Percentiles rank a stretch among this genome's conserved stretches.
These are phyloP conservation scores for Hermanozyma aechmeae DNA, from an alignment of 805 yeast genomes.

Conservation along the genomic window DNA sequence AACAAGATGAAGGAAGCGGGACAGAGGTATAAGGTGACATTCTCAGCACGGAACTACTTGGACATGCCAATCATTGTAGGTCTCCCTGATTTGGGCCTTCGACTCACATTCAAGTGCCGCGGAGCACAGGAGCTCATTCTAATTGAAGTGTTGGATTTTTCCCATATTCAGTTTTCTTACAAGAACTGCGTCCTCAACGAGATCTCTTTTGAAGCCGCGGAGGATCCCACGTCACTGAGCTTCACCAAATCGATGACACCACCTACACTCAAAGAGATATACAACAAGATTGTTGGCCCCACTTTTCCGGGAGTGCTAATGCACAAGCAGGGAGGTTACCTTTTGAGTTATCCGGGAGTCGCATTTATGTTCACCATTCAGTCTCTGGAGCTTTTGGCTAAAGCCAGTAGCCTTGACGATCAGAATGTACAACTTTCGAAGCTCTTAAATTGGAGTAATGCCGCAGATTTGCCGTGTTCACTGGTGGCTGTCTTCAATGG, in stretches of 20 bases:
- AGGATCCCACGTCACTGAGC: background rate
- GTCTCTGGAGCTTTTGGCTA: slow-evolving; percentile 10
- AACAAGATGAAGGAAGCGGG: slow-evolving; percentile 16
- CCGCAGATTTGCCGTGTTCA: slow-evolving; percentile 25
- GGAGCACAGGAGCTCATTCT: background rate
- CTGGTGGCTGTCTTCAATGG: slow-evolving; percentile 33
- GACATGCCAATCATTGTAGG: slow-evolving; percentile 23
- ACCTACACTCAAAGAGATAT: slow-evolving; percentile 33
- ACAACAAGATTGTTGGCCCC: slow-evolving; percentile 53
- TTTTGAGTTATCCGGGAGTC: slow-evolving; percentile 48
- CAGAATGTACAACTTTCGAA: slow-evolving; percentile 17
- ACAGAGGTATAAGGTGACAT: slow-evolving; percentile 19
- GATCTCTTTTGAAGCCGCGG: background rate
- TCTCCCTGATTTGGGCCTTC: slow-evolving; percentile 12
- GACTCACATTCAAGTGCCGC: background rate
- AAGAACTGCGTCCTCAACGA: background rate
- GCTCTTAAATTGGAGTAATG: slow-evolving; percentile 22
- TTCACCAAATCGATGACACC: slow-evolving; percentile 3
- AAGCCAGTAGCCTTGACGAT: slow-evolving; percentile 5
- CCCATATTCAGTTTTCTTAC: slow-evolving; percentile 1
- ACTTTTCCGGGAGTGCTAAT: slow-evolving; percentile 45
- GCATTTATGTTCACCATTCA: slow-evolving; percentile 36
- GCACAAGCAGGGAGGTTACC: slow-evolving; percentile 19
- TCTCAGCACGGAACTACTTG: slow-evolving; percentile 19
- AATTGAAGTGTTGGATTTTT: background rate